Base-by-base conservation (phyloP, 2,329 filamentous ascomycete species). In the Elsinoe australis region DNA sequence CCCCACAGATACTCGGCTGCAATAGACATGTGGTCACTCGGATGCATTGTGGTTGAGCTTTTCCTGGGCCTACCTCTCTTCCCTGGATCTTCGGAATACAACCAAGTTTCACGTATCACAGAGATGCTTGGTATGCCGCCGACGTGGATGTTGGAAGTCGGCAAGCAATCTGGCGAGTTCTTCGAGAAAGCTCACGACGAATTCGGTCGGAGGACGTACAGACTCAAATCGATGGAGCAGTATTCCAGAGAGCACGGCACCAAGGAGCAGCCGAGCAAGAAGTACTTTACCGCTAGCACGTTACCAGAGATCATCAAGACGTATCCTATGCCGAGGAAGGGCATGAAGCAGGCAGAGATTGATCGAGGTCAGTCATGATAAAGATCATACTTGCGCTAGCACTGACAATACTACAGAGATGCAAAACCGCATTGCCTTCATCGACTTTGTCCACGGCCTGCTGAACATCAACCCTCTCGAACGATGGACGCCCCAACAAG, bases 21-120 rank as follows among this genome's bases (percentile, higher is more conserved):
- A 34, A 98, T 98, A 61, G 92, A 98, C 62, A 98, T 98, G 90
- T 98, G 92, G 92, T 98, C 92, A 3, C 72, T 98, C 35, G 92
- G 92, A 47, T 98, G 92, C 67, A 98, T 98, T 56, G 90, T 98
- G 12, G 92, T 98, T 18, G 92, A 98, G 67, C 75, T 98, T 14
- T 98, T 98, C 73, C 75, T 98, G 1, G 92, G 92, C 36, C 73
- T 98, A 42, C 92, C 92, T 1, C 69, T 98, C 2, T 98, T 98
- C 66, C 92, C 92, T 5, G 92, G 92, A 21, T 96, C 90, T 0
- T 98, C 92, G 2, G 92, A 98, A 66, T 98, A 98, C 68, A 98
- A 98, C 59, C 92, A 98, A 65, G 89, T 98, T 14, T 90, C 90
- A 21, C 78, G 92, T 47, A 98, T 98, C 54, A 89, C 92, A 17